Conservation (phyloP, 306 rosid genomes). For the Fragaria iinumae region DNA sequence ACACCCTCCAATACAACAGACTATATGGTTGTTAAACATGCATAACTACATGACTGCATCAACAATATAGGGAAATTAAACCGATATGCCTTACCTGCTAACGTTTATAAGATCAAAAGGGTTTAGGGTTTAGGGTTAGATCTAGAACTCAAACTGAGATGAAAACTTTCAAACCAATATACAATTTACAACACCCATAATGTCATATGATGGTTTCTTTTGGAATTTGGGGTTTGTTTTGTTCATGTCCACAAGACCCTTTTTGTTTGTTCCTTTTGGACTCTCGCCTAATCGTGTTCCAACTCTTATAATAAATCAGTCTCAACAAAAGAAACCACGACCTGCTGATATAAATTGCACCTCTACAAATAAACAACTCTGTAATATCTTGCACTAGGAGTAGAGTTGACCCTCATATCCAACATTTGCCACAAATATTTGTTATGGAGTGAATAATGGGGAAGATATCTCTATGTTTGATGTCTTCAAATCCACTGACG, state of each 20-base stretch:
- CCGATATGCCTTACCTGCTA: background rate
- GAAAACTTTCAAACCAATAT: background rate
- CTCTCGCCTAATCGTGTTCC: background rate
- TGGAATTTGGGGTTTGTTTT: background rate
- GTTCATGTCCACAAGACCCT: background rate
- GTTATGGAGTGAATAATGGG: background rate
- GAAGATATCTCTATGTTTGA: conserved; percentile 1
- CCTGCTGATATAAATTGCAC: background rate
- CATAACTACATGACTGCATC: too few relatives aligned
- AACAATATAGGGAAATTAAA: too few relatives aligned
- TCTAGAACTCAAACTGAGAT: background rate
- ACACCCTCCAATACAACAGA: background rate
- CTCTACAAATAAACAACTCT: background rate
- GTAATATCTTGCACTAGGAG: background rate
- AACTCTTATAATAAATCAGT: background rate
- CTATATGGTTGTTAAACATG: too few relatives aligned
- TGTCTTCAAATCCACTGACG: background rate
- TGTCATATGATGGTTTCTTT: background rate
- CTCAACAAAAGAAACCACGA: background rate
- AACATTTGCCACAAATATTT: background rate
- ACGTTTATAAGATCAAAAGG: too few relatives aligned
- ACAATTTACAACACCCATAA: background rate
- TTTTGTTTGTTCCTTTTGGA: background rate
- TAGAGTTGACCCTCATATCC: background rate
- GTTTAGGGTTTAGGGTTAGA: background rate